phyloP scores from a whole-genome alignment of 2,329 filamentous ascomycete species.

The Ceratocystis smalleyi region DNA sequence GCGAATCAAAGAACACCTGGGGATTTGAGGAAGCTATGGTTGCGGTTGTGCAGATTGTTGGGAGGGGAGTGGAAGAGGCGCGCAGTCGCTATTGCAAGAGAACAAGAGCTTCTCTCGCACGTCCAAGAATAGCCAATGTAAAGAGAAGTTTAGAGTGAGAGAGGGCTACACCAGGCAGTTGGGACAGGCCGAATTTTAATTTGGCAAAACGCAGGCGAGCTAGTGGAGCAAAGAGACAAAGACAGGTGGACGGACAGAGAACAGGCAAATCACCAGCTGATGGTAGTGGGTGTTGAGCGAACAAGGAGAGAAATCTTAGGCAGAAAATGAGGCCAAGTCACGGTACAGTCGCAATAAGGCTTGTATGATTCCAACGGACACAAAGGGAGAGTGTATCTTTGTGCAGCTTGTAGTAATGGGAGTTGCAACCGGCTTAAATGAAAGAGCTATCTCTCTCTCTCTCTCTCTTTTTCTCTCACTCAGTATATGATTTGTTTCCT shows the following conservation, averaged over 20 bases:
- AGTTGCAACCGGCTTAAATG: background rate
- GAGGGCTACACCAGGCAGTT: background rate
- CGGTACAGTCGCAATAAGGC: background rate
- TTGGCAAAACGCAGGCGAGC: background rate
- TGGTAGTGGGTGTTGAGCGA: background rate
- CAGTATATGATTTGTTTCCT: conserved; percentile 13
- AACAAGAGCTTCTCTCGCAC: conserved; percentile 1
- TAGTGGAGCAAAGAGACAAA: background rate
- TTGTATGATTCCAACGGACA: background rate
- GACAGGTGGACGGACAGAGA: background rate
- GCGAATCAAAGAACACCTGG: conserved; percentile 16
- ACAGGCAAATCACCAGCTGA: background rate
- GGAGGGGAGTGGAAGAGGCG: conserved; percentile 15
- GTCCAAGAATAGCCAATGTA: background rate
- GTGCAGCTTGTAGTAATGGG: background rate
- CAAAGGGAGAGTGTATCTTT: background rate
- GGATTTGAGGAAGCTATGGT: conserved; percentile 18
- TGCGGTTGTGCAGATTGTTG: conserved; percentile 20
- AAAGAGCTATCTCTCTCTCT: background rate
- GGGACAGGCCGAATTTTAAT: background rate
- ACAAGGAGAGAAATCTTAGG: background rate
- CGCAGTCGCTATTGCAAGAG: conserved; percentile 17
- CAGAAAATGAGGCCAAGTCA: background rate
- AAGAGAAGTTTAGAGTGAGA: background rate
- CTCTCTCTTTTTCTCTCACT: background rate